Evolutionary conservation across 1,284 basidiomycete genomes (phyloP), one percentile per base, ranked within the genome.

Genomic region (Ceratobasidium sp.): DNA sequence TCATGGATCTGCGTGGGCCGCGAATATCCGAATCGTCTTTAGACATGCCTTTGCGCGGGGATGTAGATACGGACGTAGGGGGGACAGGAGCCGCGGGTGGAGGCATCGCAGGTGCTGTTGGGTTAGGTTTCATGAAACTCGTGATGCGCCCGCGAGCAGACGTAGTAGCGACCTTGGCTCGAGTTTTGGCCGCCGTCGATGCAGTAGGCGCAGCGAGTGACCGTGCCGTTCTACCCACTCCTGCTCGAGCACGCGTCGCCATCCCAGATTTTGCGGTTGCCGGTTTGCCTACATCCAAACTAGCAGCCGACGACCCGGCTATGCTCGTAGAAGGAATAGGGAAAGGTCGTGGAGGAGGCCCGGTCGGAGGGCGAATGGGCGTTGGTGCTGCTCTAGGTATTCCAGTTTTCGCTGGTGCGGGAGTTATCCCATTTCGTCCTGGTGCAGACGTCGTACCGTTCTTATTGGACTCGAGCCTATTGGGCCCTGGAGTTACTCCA

Each of bases 1-100:
- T 67, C 39, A 60, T 78, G 15, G 77, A 69, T 33, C 76, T 45
- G 28, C 69, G 69, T 28, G 60, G 54, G 45, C 61, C 75, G 7
- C 56, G 75, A 23, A 66, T 58, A 23, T 76, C 71, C 13, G 71
- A 66, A 31, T 77, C 63, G 56, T 67, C 63, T 51, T 60, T 76
- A 7, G 75, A 76, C 31, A 54, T 71, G 11, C 66, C 65, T 42
- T 69, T 61, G 33, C 63, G 60, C n/a, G 64, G 64, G 2, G 63
- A 54, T 31, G 31, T 4, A 11, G 67, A 39, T 15, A 20, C 39
- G 3, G 51, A 69, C 7, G 4, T 17, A 6, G 20, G 31, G 5
- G 63, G 58, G 8, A 28, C 37, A 37, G 63, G 74, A 35, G 26
- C 51, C 6, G 71, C n/a, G 31, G 63, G 74, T 3, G 74, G 74